These are phyloP conservation scores for Sporothrix variecibatus DNA, from an alignment of 2,329 filamentous ascomycete species.

Conservation along the genomic window DNA sequence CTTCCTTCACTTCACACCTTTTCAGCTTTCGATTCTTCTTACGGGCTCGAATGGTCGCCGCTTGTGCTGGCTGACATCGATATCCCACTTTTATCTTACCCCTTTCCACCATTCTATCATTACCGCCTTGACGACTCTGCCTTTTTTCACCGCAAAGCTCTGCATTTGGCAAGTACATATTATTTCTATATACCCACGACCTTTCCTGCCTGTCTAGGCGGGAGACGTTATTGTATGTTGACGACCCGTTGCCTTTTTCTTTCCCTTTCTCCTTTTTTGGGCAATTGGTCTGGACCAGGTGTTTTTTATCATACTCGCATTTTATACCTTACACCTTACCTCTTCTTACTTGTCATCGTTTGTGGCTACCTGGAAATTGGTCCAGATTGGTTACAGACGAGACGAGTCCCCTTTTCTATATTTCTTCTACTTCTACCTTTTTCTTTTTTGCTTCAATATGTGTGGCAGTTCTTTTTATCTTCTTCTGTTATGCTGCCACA, in stretches of 20 bases:
- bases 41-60: not conserved
- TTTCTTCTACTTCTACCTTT: not conserved
- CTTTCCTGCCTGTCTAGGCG: not conserved
- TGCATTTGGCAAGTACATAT: conserved; percentile 17
- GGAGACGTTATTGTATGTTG: not conserved
- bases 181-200: conserved; percentile 14
- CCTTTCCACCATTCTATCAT: conserved; percentile 27
- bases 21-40: conserved; percentile 5
- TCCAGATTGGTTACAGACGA: not conserved
- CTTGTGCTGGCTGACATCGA: conserved; percentile 4
- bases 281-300: conserved; percentile 15
- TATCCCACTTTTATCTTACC: not conserved
- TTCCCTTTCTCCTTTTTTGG: not conserved
- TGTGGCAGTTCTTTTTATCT: not conserved
- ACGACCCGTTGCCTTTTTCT: conserved; percentile 15
- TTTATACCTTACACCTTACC: conserved; percentile 19
- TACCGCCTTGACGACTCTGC: conserved; percentile 26
- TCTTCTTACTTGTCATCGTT: not conserved
- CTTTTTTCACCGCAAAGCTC: conserved; percentile 12
- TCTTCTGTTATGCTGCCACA: conserved; percentile 4
- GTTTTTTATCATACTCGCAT: conserved; percentile 20
- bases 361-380: not conserved
- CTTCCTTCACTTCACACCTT: not conserved
- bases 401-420: not conserved
- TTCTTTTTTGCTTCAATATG: not conserved